Percentiles rank a stretch among this genome's conserved stretches.
These are phyloP conservation scores for Diaporthe humulicola DNA, from an alignment of 2,329 filamentous ascomycete species.

Conservation along the genomic window DNA sequence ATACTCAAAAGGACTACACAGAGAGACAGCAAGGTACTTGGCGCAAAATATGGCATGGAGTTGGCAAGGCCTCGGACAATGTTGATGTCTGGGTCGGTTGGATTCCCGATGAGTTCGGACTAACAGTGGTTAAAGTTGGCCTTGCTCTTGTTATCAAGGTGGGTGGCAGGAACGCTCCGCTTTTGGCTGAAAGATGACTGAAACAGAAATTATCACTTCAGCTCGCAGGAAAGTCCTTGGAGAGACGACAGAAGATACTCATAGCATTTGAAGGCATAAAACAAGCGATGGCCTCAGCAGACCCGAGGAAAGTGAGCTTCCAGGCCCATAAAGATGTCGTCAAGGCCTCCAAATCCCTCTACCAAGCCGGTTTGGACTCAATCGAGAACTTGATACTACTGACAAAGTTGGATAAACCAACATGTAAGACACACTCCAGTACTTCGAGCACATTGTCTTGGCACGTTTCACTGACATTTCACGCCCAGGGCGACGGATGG, in stretches of 20 bases:
- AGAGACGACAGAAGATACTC: not conserved
- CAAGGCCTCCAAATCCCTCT: not conserved
- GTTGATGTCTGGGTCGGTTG: conserved; percentile 18
- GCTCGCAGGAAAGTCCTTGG: conserved; percentile 22
- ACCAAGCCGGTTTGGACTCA: conserved; percentile 22
- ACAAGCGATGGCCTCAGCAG: conserved; percentile 19
- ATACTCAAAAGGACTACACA: conserved; percentile 15
- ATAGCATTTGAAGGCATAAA: conserved; percentile 17
- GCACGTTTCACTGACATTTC: too few relatives aligned
- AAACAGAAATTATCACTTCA: not conserved
- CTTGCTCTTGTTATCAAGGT: conserved; percentile 32
- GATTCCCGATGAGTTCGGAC: conserved; percentile 31
- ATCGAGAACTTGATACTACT: conserved; percentile 10
- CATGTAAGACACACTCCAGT: not conserved
- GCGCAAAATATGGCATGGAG: conserved; percentile 20
- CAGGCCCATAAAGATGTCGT: not conserved
- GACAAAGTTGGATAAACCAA: conserved; percentile 1
- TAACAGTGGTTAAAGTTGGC: conserved; percentile 27
- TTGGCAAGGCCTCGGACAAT: conserved; percentile 7
- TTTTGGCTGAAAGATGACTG: not conserved
- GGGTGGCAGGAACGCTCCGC: not conserved
- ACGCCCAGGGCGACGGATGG: conserved; percentile 12
- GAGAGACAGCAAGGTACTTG: not conserved
- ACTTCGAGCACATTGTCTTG: rapidly evolving
- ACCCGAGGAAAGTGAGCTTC: conserved; percentile 12